Evolutionary conservation across 169 alveolate genomes (phyloP).

Genomic region (Cryptosporidium bovis): DNA sequence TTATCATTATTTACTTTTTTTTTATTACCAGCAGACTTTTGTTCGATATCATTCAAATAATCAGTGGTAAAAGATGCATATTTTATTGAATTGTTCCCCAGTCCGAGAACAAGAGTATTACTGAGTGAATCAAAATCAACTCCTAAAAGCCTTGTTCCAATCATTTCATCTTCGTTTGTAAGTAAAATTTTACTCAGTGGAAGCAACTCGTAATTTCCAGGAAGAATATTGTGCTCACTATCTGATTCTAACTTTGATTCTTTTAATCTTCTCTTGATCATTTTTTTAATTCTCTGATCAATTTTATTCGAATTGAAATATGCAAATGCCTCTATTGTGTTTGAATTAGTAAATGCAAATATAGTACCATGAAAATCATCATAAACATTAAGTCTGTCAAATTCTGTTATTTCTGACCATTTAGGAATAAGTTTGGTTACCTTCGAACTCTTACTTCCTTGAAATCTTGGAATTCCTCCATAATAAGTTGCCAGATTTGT

Average conservation of each 20-base stretch:
- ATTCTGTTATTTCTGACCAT: constrained; percentile 65
- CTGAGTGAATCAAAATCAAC: constrained; percentile 42
- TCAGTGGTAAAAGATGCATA: constrained; percentile 11
- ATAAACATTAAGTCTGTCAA: background rate
- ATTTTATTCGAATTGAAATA: constrained; percentile 39
- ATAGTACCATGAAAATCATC: constrained; percentile 57
- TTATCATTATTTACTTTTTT: constrained; percentile 36
- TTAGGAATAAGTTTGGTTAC: constrained; percentile 70
- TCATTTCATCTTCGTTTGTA: constrained; percentile 63
- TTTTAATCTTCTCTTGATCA: constrained; percentile 16
- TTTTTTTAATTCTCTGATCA: constrained; percentile 52
- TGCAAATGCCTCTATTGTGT: constrained; percentile 56
- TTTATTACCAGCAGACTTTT: background rate
- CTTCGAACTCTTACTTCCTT: constrained; percentile 56
- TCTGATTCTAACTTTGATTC: constrained; percentile 26
- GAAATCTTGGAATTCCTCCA: constrained; percentile 69
- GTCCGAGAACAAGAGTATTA: constrained; percentile 31
- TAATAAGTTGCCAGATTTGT: constrained; percentile 70
- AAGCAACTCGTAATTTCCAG: constrained; percentile 47
- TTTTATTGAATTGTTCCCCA: constrained; percentile 56
- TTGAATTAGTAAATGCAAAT: constrained; percentile 45
- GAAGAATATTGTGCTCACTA: constrained; percentile 2
- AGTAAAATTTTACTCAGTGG: constrained; percentile 25
- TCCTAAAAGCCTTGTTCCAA: constrained; percentile 55
- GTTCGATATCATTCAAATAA: background rate